Base-by-base conservation (phyloP, 108 stramenopile species). In the Discostella stelligeroides region DNA sequence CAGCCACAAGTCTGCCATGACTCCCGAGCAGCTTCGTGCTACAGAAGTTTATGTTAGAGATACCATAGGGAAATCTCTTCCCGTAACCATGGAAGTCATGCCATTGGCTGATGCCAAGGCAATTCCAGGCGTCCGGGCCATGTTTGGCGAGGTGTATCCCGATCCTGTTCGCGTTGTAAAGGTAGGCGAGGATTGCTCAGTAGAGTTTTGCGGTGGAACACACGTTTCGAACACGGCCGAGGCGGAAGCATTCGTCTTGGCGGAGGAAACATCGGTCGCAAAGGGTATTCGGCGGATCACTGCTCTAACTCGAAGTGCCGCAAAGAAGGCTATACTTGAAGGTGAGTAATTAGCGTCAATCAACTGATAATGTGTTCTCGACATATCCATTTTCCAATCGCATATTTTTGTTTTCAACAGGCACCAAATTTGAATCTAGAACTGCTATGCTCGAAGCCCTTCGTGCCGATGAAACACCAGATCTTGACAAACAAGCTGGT, bases 141-240 rank as follows among this genome's bases (percentile, higher is more conserved):
- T 99, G 42, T 98, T 98, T 78, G 99, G 99, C 24, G 99, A 99
- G 85, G 90, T 94, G 14, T 99, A 99, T 72, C 99, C 98, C 28
- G 99, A 99, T 84, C 99, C 99, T 12, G 98, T 99, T 0, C 77
- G 97, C 24, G 97, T 99, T 24, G 85, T 99, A 18, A 70, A 75
- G 34, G 89, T 99, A 11, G 98, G 97, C 8, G 78, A 95, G 20
- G 86, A 94, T 51, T 76, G 69, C 20, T 98, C 97, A 18, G 80
- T 94, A n/a, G 95, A 96, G 74, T 93, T 96, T 68, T 96, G 95
- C 74, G 95, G 95, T 25, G 85, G 92, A 23, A 93, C 92, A 10
- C 95, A 94, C 54, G 71, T 94, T 37, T 72, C 70, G 56, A 94
- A 92, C 72, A 93, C 92, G 4, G 67, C 65, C n/a, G 86, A 89